Evolutionary conservation across 2,329 filamentous ascomycete genomes (phyloP).

Genomic region (Polychaeton citri): DNA sequence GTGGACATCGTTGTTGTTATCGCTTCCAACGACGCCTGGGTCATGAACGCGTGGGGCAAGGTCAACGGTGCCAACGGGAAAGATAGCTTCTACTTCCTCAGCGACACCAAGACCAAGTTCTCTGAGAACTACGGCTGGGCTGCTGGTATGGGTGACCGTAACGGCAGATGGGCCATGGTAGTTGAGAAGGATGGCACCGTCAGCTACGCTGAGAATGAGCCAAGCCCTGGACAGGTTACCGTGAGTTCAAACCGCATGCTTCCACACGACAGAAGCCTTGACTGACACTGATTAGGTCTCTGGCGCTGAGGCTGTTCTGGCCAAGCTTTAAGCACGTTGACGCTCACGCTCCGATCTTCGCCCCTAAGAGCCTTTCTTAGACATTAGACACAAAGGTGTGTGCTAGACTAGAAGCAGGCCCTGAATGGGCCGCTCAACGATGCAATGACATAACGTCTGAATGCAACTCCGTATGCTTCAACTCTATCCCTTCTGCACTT

Average conservation of each 20-base stretch:
- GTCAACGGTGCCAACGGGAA: slow-evolving; percentile 67
- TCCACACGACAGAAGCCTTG: slow-evolving; percentile 7
- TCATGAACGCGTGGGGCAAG: slow-evolving; percentile 64
- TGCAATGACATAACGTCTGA: too few relatives aligned
- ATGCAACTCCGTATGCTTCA: too few relatives aligned
- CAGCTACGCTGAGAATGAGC: slow-evolving; percentile 64
- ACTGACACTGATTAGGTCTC: slow-evolving; percentile 30
- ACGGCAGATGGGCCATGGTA: slow-evolving; percentile 66
- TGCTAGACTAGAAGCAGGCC: too few relatives aligned
- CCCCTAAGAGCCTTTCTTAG: too few relatives aligned
- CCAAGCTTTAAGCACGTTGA: slow-evolving; percentile 28
- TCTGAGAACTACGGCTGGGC: slow-evolving; percentile 68
- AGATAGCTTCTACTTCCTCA: slow-evolving; percentile 62
- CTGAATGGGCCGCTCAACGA: too few relatives aligned
- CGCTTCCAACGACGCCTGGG: slow-evolving; percentile 71
- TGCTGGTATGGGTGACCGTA: slow-evolving; percentile 53
- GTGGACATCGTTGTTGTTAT: slow-evolving; percentile 73
- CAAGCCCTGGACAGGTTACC: slow-evolving; percentile 33
- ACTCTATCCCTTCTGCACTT: too few relatives aligned
- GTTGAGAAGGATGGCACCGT: slow-evolving; percentile 71
- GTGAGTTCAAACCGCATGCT: slow-evolving; percentile 29
- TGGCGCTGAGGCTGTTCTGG: slow-evolving; percentile 33
- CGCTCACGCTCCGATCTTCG: too few relatives aligned
- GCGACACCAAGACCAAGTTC: slow-evolving; percentile 56
- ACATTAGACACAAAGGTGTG: too few relatives aligned